Percentiles rank a stretch among this genome's conserved stretches.
phyloP scores from a whole-genome alignment of 2,329 filamentous ascomycete genomes.

The Colletotrichum graminicola region DNA sequence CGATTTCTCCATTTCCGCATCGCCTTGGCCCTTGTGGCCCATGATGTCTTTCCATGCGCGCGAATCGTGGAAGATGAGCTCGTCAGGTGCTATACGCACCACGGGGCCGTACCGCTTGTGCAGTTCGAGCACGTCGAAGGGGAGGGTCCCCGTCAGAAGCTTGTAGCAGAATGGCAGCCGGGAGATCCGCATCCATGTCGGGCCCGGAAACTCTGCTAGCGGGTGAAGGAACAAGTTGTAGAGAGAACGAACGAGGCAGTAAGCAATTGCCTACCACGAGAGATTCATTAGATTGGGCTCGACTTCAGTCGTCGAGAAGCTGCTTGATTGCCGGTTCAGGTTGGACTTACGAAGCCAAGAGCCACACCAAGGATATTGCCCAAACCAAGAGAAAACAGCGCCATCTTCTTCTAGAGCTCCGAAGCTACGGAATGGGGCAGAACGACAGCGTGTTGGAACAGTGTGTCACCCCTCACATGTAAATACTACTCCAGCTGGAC shows the following conservation, averaged over 20 bases:
- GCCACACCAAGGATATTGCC: slow-evolving; percentile 23
- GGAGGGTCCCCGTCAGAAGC: slow-evolving; percentile 45
- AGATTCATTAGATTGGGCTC: slow-evolving; percentile 14
- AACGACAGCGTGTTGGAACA: neutral
- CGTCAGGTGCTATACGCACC: slow-evolving; percentile 60
- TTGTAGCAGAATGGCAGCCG: slow-evolving; percentile 25
- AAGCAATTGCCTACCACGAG: slow-evolving; percentile 10
- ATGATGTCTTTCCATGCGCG: slow-evolving; percentile 57
- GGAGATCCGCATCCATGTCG: slow-evolving; percentile 38
- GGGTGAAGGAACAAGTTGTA: slow-evolving; percentile 50
- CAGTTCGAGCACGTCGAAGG: slow-evolving; percentile 48
- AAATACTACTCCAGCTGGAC: slow-evolving; percentile 14
- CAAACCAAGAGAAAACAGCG: slow-evolving; percentile 17
- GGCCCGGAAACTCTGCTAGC: slow-evolving; percentile 49
- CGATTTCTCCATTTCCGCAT: slow-evolving; percentile 38
- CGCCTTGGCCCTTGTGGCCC: slow-evolving; percentile 45
- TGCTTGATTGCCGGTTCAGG: neutral
- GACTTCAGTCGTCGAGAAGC: neutral
- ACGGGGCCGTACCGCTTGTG: slow-evolving; percentile 58
- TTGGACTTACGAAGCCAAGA: slow-evolving; percentile 24
- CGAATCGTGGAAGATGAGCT: slow-evolving; percentile 58
- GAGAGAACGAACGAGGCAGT: slow-evolving; percentile 31
- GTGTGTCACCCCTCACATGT: slow-evolving; percentile 5
- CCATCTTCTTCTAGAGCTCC: slow-evolving; percentile 1
- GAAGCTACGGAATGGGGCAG: neutral